These are phyloP conservation scores for Leucogyrophana mollusca DNA, from an alignment of 768 basidiomycete genomes.

Conservation along the genomic window DNA sequence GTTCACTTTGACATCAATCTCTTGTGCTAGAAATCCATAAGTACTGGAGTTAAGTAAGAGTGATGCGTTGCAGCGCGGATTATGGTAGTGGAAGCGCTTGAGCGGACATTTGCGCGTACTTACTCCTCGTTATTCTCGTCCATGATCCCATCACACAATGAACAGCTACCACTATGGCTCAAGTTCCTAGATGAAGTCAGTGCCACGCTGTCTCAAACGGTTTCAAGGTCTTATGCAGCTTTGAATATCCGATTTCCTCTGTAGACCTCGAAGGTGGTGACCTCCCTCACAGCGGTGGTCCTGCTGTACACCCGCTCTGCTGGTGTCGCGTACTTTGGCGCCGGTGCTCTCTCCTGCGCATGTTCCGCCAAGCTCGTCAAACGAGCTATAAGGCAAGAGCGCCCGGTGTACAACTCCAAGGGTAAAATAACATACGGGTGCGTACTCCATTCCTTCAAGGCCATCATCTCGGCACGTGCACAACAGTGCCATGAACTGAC, in stretches of 20 bases:
- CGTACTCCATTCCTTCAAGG: constrained; percentile 14
- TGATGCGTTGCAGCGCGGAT: no score
- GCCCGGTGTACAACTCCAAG: constrained; percentile 44
- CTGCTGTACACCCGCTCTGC: constrained; percentile 63
- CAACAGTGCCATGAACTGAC: not conserved
- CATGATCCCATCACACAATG: no score
- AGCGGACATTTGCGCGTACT: no score
- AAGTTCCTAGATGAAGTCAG: constrained; percentile 32
- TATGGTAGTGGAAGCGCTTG: no score
- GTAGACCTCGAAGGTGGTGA: constrained; percentile 64
- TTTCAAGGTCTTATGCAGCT: not conserved
- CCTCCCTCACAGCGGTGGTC: constrained; percentile 43
- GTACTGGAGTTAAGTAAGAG: no score
- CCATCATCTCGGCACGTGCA: not conserved
- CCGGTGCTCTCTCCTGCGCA: constrained; percentile 55
- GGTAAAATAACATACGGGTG: constrained; percentile 70
- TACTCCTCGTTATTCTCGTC: no score
- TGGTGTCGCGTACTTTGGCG: constrained; percentile 58
- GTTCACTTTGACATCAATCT: no score
- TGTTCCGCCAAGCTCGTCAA: constrained; percentile 64
- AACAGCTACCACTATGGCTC: constrained; percentile 20
- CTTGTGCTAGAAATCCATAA: no score
- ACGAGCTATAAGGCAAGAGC: constrained; percentile 57
- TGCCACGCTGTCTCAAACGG: not conserved
- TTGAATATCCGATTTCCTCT: not conserved